Conservation (phyloP, 177 flowering plant species). For the Vitis hybrid region DNA sequence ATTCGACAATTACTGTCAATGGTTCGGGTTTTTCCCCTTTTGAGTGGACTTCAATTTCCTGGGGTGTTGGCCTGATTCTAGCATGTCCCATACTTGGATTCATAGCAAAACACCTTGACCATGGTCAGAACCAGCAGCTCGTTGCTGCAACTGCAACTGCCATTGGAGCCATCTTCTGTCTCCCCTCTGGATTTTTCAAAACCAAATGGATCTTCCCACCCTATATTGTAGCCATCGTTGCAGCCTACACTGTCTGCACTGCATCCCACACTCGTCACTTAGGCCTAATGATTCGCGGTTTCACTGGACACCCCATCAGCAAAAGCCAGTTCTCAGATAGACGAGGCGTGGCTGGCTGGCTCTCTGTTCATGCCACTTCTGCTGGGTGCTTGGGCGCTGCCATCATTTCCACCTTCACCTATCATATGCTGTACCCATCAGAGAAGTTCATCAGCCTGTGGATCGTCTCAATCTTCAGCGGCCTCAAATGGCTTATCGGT, state of each 20-base stretch:
- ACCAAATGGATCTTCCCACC: slow-evolving; percentile 50
- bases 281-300: slow-evolving; percentile 55
- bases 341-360: slow-evolving; percentile 33
- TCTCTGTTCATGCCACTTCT: slow-evolving; percentile 46
- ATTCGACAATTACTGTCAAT: slow-evolving; percentile 19
- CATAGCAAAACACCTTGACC: slow-evolving; percentile 45
- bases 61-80: slow-evolving; percentile 50
- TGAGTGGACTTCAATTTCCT: slow-evolving; percentile 58
- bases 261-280: slow-evolving; percentile 60
- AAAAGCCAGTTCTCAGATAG: slow-evolving; percentile 31
- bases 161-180: slow-evolving; percentile 54
- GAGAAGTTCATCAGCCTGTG: slow-evolving; percentile 43
- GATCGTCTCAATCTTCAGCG: slow-evolving; percentile 66
- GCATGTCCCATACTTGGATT: slow-evolving; percentile 40
- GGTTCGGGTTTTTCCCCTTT: slow-evolving; percentile 38
- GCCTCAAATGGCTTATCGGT: slow-evolving; percentile 56
- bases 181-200: slow-evolving; percentile 53
- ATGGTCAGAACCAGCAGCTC: slow-evolving; percentile 34
- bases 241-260: slow-evolving; percentile 30
- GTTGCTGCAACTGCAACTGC: slow-evolving; percentile 39
- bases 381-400: slow-evolving; percentile 56
- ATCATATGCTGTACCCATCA: slow-evolving; percentile 41
- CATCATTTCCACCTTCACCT: slow-evolving; percentile 49
- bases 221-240: slow-evolving; percentile 41
- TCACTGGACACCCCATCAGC: slow-evolving; percentile 22